Evolutionary conservation across 1,139 yeast species (phyloP).

Genomic region (Zygosaccharomyces sapae): DNA sequence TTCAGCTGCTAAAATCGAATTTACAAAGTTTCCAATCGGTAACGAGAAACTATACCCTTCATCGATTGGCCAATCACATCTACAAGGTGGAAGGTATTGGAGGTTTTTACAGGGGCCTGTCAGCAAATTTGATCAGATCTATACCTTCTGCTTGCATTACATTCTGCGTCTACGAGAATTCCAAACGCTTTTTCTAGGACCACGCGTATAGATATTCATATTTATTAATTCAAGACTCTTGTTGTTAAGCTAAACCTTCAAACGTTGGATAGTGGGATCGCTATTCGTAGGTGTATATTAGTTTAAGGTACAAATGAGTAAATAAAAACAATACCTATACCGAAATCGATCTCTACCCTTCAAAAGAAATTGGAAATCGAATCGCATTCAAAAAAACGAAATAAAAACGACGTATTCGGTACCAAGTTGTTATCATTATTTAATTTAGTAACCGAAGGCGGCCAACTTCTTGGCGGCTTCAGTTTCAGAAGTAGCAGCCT

Average conservation of each 20-base stretch:
- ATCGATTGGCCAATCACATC: conserved; percentile 33
- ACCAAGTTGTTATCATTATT: conserved; percentile 23
- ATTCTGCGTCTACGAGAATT: conserved; percentile 59
- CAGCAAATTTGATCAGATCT: conserved; percentile 57
- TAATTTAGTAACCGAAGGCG: conserved; percentile 72
- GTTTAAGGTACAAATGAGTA: conserved; percentile 20
- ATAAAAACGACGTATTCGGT: conserved; percentile 17
- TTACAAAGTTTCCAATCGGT: conserved; percentile 52
- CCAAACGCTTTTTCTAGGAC: conserved; percentile 16
- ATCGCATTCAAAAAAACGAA: conserved; percentile 11
- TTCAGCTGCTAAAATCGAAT: conserved; percentile 76
- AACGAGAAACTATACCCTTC: conserved; percentile 45
- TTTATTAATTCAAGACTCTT: too few relatives aligned
- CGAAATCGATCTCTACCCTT: conserved; percentile 13
- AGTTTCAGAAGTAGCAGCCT: conserved; percentile 63
- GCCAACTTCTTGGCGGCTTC: conserved; percentile 80
- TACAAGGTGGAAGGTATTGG: conserved; percentile 46
- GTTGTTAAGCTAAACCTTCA: too few relatives aligned
- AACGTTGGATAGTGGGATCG: conserved; percentile 1
- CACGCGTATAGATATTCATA: too few relatives aligned
- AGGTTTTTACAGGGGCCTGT: conserved; percentile 76
- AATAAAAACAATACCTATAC: conserved; percentile 20
- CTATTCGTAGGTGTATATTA: conserved; percentile 9
- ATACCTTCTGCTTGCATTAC: conserved; percentile 75
- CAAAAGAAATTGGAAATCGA: conserved; percentile 2